Conservation (phyloP, 495 filamentous ascomycete species). For the Trichoderma asperelloides region DNA sequence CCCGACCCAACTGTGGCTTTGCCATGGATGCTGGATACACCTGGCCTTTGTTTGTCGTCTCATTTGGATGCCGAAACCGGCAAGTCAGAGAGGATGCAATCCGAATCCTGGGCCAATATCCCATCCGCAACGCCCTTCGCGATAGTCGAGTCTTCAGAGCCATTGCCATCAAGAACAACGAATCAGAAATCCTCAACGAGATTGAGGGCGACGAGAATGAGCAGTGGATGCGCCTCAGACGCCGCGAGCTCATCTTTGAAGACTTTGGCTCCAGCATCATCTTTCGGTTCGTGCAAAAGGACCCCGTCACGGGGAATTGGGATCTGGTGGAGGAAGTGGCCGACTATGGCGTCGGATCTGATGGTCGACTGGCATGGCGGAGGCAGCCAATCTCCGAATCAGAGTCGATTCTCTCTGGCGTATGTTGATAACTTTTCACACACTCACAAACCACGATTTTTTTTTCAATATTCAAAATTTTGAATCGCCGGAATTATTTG, state of each 20-base stretch:
- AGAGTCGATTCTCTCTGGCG: constrained; percentile 8
- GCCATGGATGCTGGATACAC: constrained; percentile 10
- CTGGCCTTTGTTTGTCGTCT: constrained; percentile 7
- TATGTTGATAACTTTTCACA: not conserved
- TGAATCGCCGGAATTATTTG: not conserved
- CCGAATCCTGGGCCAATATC: constrained; percentile 8
- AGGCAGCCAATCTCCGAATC: constrained; percentile 8
- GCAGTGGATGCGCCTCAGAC: constrained; percentile 9
- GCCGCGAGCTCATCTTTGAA: constrained; percentile 8
- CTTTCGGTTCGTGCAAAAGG: constrained; percentile 3
- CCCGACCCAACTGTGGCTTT: constrained; percentile 9
- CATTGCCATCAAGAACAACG: constrained; percentile 9
- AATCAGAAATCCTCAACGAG: not conserved
- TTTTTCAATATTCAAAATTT: not conserved
- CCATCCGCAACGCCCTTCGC: constrained; percentile 10
- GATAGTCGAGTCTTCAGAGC: constrained; percentile 7
- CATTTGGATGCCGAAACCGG: constrained; percentile 4
- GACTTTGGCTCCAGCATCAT: constrained; percentile 9
- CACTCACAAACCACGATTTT: not conserved
- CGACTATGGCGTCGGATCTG: not conserved
- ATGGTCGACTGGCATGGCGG: not conserved
- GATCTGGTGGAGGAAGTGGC: constrained; percentile 6
- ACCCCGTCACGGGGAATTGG: not conserved
- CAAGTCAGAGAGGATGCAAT: not conserved
- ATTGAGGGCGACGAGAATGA: not conserved